phyloP scores from a whole-genome alignment of 1,139 yeast genomes.

The Geotrichum candidum region DNA sequence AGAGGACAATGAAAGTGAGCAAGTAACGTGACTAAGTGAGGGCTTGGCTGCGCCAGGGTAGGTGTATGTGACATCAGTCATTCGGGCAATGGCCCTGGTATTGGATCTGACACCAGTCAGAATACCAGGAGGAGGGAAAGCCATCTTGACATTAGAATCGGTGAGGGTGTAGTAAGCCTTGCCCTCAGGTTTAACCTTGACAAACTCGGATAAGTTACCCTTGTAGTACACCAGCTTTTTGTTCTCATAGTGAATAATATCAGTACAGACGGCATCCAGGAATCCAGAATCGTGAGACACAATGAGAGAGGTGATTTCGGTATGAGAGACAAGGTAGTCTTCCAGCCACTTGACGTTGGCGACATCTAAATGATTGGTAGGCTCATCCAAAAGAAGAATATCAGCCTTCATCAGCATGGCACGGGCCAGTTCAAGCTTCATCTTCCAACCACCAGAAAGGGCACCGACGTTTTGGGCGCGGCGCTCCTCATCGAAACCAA shows the following conservation, averaged over 20 bases:
- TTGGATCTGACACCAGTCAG: constrained; percentile 92
- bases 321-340: constrained; percentile 68
- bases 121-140: constrained; percentile 97
- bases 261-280: constrained; percentile 92
- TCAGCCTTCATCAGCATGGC: constrained; percentile 98
- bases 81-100: constrained; percentile 91
- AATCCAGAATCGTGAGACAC: constrained; percentile 98
- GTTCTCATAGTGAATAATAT: constrained; percentile 92
- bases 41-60: constrained; percentile 90
- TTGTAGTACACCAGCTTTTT: constrained; percentile 91
- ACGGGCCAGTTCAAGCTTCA: constrained; percentile 96
- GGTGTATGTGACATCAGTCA: constrained; percentile 76
- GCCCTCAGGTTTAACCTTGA: constrained; percentile 89
- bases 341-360: constrained; percentile 89
- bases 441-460: constrained; percentile 88
- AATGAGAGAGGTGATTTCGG: constrained; percentile 85
- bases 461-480: constrained; percentile 88
- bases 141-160: constrained; percentile 91
- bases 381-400: constrained; percentile 90
- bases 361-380: constrained; percentile 97
- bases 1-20: constrained; percentile 84
- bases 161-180: constrained; percentile 93
- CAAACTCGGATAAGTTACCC: constrained; percentile 92
- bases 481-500: constrained; percentile 90
- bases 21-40: constrained; percentile 70